Percentiles rank a stretch among this genome's conserved stretches.
Conservation (phyloP, 805 yeast species). For the Candida ficus region DNA sequence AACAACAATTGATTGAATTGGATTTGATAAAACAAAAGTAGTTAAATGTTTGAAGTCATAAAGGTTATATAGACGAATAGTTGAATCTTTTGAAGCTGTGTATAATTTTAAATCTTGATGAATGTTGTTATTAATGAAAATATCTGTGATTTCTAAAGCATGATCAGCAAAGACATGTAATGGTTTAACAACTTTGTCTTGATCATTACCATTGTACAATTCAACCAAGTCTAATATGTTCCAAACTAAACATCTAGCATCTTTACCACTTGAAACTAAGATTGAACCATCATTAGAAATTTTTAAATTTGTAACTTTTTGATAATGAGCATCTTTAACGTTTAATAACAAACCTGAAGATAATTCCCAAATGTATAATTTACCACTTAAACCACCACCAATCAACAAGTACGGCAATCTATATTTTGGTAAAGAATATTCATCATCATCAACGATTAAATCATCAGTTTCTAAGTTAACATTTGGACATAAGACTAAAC, state of each 20-base stretch:
- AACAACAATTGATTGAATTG: conserved; percentile 51
- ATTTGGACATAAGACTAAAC: conserved; percentile 43
- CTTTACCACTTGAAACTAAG: conserved; percentile 72
- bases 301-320: conserved; percentile 54
- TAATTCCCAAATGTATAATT: conserved; percentile 81
- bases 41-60: conserved; percentile 40
- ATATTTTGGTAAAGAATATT: conserved; percentile 32
- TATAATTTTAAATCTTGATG: conserved; percentile 57
- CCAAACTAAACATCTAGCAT: conserved; percentile 78
- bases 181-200: conserved; percentile 43
- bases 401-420: conserved; percentile 60
- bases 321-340: conserved; percentile 83
- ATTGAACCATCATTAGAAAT: conserved; percentile 61
- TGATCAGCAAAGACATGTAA: conserved; percentile 52
- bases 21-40: conserved; percentile 63
- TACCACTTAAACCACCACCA: conserved; percentile 74
- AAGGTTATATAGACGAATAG: conserved; percentile 67
- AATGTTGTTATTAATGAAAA: conserved; percentile 44
- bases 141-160: conserved; percentile 43
- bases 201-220: conserved; percentile 24
- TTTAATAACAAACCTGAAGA: conserved; percentile 66
- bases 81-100: conserved; percentile 69
- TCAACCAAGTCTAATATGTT: conserved; percentile 53
- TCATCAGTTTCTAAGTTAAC: conserved; percentile 10
- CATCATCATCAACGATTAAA: conserved; percentile 15